These are phyloP conservation scores for Salix suchowensis DNA, from an alignment of 345 rosid genomes.

Conservation along the genomic window DNA sequence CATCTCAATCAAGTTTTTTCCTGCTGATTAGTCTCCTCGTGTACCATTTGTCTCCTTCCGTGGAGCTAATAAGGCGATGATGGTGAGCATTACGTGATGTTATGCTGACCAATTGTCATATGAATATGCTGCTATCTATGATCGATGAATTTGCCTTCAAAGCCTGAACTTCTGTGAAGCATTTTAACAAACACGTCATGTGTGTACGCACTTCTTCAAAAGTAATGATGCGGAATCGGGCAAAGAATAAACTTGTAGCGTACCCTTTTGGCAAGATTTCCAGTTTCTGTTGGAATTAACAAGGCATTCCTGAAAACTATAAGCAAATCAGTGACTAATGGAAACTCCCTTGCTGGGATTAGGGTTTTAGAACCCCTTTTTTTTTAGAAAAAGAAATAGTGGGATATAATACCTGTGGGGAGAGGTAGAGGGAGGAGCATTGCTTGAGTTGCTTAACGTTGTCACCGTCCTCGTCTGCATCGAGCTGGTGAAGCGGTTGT, in stretches of 20 bases:
- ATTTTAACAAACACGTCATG: slow-evolving; percentile 11
- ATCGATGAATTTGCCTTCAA: slow-evolving; percentile 29
- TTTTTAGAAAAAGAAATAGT: neutral
- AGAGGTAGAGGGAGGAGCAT: slow-evolving; percentile 67
- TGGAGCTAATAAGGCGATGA: too few species aligned
- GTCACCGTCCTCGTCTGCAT: slow-evolving; percentile 79
- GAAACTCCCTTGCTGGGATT: slow-evolving; percentile 2
- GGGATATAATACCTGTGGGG: slow-evolving; percentile 49
- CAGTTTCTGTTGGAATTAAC: slow-evolving; percentile 64
- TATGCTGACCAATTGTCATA: too few species aligned
- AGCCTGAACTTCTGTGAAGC: slow-evolving; percentile 51
- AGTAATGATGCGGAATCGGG: neutral
- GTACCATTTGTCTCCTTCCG: too few species aligned
- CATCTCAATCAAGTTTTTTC: slow-evolving; percentile 22
- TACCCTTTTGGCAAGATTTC: slow-evolving; percentile 85
- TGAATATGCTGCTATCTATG: too few species aligned
- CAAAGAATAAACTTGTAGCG: neutral
- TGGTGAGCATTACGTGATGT: too few species aligned
- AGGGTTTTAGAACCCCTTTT: slow-evolving; percentile 8
- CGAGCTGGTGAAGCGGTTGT: slow-evolving; percentile 47
- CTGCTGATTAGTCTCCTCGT: neutral
- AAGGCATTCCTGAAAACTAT: slow-evolving; percentile 63
- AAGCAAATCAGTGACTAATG: neutral
- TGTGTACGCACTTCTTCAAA: neutral
- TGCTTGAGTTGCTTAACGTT: slow-evolving; percentile 82